phyloP scores from a whole-genome alignment of 352 stramenopile species.

The Globisporangium iwayamae region DNA sequence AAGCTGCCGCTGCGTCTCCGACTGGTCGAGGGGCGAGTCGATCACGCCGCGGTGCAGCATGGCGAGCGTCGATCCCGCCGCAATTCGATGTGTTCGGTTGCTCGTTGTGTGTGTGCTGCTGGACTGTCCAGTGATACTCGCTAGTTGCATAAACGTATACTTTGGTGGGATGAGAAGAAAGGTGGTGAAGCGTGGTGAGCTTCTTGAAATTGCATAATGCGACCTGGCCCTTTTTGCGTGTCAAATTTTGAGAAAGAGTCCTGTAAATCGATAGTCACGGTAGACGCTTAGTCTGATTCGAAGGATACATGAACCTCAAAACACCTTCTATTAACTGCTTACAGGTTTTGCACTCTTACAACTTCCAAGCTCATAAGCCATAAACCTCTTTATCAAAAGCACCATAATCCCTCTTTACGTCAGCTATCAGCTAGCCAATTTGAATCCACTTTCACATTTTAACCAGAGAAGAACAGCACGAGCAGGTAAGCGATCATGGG shows the following conservation, averaged over 20 bases:
- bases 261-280: no score
- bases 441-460: background rate
- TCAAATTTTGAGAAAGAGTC: no score
- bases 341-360: no score
- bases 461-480: background rate
- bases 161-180: background rate
- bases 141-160: background rate
- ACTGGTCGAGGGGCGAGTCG: slow-evolving; percentile 53
- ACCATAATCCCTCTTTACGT: background rate
- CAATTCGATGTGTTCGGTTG: background rate
- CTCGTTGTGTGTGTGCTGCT: background rate
- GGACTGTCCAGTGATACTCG: background rate
- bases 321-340: no score
- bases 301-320: no score
- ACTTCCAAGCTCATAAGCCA: no score
- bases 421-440: background rate
- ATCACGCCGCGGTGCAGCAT: slow-evolving; percentile 23
- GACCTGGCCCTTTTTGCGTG: no score
- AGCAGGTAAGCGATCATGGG: slow-evolving; percentile 17
- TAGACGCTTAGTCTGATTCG: no score
- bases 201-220: background rate
- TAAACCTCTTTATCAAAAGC: no score
- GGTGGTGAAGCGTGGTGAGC: background rate
- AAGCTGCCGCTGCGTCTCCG: slow-evolving; percentile 45
- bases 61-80: slow-evolving; percentile 3